Base-by-base conservation (phyloP, 768 basidiomycete species). In the Leccinum subgranulosum region DNA sequence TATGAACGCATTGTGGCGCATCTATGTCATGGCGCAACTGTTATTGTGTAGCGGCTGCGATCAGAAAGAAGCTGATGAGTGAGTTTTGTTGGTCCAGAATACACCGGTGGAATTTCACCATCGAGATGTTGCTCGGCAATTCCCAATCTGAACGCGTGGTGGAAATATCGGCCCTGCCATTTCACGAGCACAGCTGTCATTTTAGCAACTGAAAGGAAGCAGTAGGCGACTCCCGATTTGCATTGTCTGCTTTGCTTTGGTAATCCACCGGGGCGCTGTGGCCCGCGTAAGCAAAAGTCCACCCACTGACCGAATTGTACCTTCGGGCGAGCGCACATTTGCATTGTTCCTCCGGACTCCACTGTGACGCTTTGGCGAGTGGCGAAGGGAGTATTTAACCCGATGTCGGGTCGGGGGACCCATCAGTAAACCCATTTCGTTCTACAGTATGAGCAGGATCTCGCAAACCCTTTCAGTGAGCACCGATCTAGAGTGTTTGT, bases 381-480 rank as follows among this genome's bases (percentile, higher is more conserved):
- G 66, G 66, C 63, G 49, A 62, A 41, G 19, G 55, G n/a, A 23
- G 21, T 73, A 70, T 72, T 66, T 70, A 72, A 57, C 33, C 25
- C 34, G 17, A 25, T 25, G 4, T 53, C 15, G 51, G 27, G 21
- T 36, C 39, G 41, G 47, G 33, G 5, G 53, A 21, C 25, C 15
- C 49, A 41, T 31, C 33, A 43, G 28, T 9, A 55, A 11, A 25
- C 36, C 56, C 23, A 53, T 43, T 43, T 41, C 45, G 43, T 15
- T 29, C 15, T 11, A 25, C n/a, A 31, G 29, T 23, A 72, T 70
- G 72, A 65, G 70, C 70, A 68, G 66, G 68, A 57, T 70, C 62
- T 72, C 72, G 1, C 66, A 68, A 60, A 68, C 62, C 6, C 55
- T 65, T 57, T 72, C 65, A 51, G 71, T 74, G 45, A 67, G 70